phyloP scores from a whole-genome alignment of 1,284 basidiomycete genomes.

The Tilletia indica region DNA sequence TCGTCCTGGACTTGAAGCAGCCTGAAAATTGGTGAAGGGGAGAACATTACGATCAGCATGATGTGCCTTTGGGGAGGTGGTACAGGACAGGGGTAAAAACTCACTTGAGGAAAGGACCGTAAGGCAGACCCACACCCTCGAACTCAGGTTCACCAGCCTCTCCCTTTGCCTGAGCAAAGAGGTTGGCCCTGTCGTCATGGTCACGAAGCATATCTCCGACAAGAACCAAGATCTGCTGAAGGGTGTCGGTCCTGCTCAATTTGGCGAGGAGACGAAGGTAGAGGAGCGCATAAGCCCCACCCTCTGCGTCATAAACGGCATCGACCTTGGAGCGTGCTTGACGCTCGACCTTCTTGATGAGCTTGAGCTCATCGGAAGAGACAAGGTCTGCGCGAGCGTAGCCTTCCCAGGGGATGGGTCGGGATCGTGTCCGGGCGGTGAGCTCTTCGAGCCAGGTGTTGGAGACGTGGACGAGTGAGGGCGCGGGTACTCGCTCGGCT shows the following conservation, averaged over 20 bases:
- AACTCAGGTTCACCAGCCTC: conserved; percentile 29
- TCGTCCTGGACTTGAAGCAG: conserved; percentile 83
- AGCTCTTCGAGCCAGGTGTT: conserved; percentile 83
- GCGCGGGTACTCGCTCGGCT: conserved; percentile 3
- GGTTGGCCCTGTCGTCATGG: conserved; percentile 51
- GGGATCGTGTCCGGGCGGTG: conserved; percentile 80
- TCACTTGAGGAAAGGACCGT: conserved; percentile 76
- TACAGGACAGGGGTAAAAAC: conserved; percentile 27
- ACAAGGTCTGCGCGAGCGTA: conserved; percentile 93
- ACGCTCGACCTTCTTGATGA: conserved; percentile 62
- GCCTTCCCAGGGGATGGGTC: conserved; percentile 95
- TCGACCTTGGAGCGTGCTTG: conserved; percentile 65
- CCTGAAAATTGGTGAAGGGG: conserved; percentile 57
- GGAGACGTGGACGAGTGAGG: conserved; percentile 75
- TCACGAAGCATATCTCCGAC: conserved; percentile 85
- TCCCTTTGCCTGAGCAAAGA: conserved; percentile 47
- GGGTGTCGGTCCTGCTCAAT: conserved; percentile 84
- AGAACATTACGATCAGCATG: conserved; percentile 22
- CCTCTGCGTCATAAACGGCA: conserved; percentile 60
- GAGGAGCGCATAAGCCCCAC: conserved; percentile 71
- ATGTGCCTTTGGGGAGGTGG: neutral
- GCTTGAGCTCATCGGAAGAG: conserved; percentile 80
- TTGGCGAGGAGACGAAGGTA: conserved; percentile 90
- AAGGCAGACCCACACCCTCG: conserved; percentile 65
- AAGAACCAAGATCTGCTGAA: conserved; percentile 86